Percentiles rank a stretch among this genome's conserved stretches.
phyloP scores from a whole-genome alignment of 257 asterid species.

The Parsonsia alboflavescens region DNA sequence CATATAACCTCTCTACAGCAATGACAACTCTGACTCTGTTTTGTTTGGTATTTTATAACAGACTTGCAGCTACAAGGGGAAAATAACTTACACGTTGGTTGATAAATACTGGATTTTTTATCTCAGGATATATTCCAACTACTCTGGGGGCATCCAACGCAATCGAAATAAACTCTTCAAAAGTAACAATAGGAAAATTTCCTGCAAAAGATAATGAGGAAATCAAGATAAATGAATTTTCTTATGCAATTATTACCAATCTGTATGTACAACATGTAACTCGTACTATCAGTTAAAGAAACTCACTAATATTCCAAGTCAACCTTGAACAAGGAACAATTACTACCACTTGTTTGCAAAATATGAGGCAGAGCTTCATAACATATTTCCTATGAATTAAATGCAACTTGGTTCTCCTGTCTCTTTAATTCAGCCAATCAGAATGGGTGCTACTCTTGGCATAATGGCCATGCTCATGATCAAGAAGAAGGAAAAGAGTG shows the following conservation, averaged over 20 bases:
- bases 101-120: slow-evolving; percentile 81
- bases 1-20: not conserved
- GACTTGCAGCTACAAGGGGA: slow-evolving; percentile 12
- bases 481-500: not conserved
- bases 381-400: not conserved
- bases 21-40: not conserved
- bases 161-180: slow-evolving; percentile 78
- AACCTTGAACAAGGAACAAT: not conserved
- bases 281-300: not conserved
- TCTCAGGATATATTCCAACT: slow-evolving; percentile 98
- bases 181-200: slow-evolving; percentile 68
- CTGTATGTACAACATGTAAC: not conserved
- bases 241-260: not conserved
- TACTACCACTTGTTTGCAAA: not conserved
- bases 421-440: not conserved
- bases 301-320: not conserved
- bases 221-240: not conserved
- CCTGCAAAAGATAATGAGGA: slow-evolving; percentile 44
- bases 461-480: not conserved
- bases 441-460: not conserved
- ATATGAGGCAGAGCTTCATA: not conserved
- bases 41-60: not conserved
- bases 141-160: slow-evolving; percentile 84
- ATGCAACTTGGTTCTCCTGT: not conserved
- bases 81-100: slow-evolving; percentile 66